phyloP scores from a whole-genome alignment of 2,329 filamentous ascomycete genomes.

The Aspergillus ochraceoroseus region DNA sequence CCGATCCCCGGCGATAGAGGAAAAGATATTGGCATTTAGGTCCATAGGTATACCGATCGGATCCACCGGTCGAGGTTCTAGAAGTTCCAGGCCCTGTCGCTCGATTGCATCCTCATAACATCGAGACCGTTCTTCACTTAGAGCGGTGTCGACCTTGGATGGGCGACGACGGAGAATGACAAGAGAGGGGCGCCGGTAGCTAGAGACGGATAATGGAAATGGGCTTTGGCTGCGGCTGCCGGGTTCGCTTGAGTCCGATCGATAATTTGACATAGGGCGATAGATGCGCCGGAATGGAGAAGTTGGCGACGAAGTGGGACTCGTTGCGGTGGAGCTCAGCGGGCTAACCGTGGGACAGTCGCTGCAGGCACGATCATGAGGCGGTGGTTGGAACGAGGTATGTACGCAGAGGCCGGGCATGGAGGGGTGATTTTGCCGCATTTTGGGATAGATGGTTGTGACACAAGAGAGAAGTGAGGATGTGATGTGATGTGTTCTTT shows the following conservation, averaged over 20 bases:
- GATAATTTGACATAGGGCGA: conserved; percentile 13
- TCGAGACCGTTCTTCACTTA: conserved; percentile 42
- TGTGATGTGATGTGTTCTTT: neutral
- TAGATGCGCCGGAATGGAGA: conserved; percentile 24
- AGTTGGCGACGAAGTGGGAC: conserved; percentile 30
- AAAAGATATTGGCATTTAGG: conserved; percentile 20
- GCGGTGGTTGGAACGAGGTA: conserved; percentile 28
- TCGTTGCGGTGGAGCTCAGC: conserved; percentile 29
- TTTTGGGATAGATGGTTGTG: too few species aligned
- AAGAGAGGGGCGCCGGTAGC: conserved; percentile 29
- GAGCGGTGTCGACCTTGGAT: conserved; percentile 42
- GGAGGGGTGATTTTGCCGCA: conserved; percentile 22
- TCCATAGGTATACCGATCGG: conserved; percentile 24
- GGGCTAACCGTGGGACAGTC: conserved; percentile 24
- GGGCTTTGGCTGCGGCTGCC: conserved; percentile 31
- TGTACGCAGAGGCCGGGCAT: conserved; percentile 30
- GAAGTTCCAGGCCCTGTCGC: conserved; percentile 39
- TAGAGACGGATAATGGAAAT: conserved; percentile 26
- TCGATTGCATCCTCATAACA: conserved; percentile 39
- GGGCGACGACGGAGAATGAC: conserved; percentile 40
- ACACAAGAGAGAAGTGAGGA: neutral
- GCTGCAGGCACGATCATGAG: conserved; percentile 18
- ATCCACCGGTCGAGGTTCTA: conserved; percentile 44
- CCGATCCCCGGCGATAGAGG: conserved; percentile 10
- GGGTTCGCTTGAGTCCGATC: conserved; percentile 14